A percentile compares a stretch with the other conserved stretches of the same genome.
Evolutionary conservation across 2,329 filamentous ascomycete species (phyloP).

Genomic region (Cercospora sp.): DNA sequence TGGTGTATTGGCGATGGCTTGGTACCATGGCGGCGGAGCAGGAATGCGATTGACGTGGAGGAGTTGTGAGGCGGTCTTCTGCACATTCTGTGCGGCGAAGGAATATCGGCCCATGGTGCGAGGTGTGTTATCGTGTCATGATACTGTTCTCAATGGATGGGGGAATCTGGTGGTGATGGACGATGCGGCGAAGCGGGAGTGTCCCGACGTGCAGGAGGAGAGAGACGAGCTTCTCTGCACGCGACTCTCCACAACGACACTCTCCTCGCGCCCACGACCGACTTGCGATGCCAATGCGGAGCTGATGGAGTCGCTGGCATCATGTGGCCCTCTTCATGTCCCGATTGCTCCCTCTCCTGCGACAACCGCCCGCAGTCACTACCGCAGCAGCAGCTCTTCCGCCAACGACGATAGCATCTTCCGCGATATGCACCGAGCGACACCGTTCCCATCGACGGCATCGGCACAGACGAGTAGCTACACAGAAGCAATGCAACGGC

Average conservation of each 20-base stretch:
- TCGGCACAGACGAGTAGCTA: not conserved
- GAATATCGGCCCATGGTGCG: slow-evolving; percentile 53
- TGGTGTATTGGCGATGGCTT: slow-evolving; percentile 57
- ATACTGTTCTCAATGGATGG: not conserved
- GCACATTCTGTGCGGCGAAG: slow-evolving; percentile 54
- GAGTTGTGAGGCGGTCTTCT: slow-evolving; percentile 53
- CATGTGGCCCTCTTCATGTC: slow-evolving; percentile 66
- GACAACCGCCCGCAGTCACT: slow-evolving; percentile 46
- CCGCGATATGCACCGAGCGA: not conserved
- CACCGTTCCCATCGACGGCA: not conserved
- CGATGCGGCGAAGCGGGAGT: slow-evolving; percentile 10
- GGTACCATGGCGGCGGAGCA: slow-evolving; percentile 57
- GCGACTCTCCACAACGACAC: not conserved
- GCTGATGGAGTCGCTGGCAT: slow-evolving; percentile 27
- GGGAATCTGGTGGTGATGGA: not conserved
- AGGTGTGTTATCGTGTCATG: slow-evolving; percentile 5
- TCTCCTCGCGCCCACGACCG: not conserved
- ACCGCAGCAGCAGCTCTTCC: slow-evolving; percentile 15
- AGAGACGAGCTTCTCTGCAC: not conserved
- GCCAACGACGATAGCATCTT: slow-evolving; percentile 13
- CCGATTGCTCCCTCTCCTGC: slow-evolving; percentile 57
- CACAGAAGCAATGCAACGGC: slow-evolving; percentile 17
- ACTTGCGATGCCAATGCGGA: slow-evolving; percentile 23
- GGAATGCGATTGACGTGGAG: slow-evolving; percentile 46
- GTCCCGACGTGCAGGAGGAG: not conserved